Base-by-base conservation (phyloP, 371 early-diverging fungal genomes). In the Mortierella sp. region DNA sequence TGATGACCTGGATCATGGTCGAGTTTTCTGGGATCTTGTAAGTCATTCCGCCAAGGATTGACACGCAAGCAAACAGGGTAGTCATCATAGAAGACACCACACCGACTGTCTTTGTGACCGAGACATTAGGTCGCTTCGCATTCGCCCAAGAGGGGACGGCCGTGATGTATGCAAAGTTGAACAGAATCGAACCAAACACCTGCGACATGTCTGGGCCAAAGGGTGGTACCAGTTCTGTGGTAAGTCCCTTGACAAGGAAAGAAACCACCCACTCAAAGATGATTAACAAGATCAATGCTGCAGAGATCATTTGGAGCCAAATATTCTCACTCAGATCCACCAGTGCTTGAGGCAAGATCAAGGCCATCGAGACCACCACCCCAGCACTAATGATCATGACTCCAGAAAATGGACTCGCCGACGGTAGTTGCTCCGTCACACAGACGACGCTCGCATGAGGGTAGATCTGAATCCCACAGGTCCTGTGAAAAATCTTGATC, bases 71-170 rank as follows among this genome's bases (percentile, higher is more conserved):
- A 68, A 87, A 89, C 21, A 86, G 80, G 18, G 81, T 51, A 2
- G 87, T 86, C 0, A 87, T 87, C 28, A 87, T 84, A 16, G 72
- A 12, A 0, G 87, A 80, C 19, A 87, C 84, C 29, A 83, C 74
- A 71, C 86, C 83, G 28, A 90, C 70, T 4, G 84, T 81, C 59
- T 72, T 83, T 66, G 86, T 85, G 62, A 90, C 86, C 18, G 83
- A 83, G 4, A 89, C 89, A 30, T 69, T 68, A 14, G 86, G 85
- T 45, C 76, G 70, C 56, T 87, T 69, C 16, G 84, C 84, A 37
- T 90, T 90, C 11, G 89, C 86, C 89, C 89, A 88, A 7, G 87
- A 87, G 3, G 90, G 90, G 37, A 90, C 84, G 1, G 88, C 88
- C 0, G 87, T 89, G 23, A 89, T 87, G 57, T 84, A 90, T 43